Conservation (phyloP, 805 yeast species). For the Suhomyces faveliae region DNA sequence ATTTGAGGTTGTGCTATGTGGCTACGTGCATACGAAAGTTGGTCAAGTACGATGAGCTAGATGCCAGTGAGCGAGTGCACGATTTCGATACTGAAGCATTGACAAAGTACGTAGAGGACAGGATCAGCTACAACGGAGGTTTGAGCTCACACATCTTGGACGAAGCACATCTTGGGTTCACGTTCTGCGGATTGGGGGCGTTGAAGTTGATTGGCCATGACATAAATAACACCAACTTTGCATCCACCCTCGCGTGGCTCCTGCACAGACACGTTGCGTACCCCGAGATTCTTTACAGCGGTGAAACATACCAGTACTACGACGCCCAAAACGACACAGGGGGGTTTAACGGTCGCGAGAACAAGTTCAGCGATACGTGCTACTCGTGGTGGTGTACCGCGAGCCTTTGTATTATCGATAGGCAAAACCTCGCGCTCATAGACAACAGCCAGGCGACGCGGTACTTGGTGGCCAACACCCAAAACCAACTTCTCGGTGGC, state of each 20-base stretch:
- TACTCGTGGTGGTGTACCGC: constrained; percentile 83
- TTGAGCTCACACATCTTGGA: constrained; percentile 48
- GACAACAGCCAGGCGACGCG: constrained; percentile 33
- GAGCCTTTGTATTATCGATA: constrained; percentile 47
- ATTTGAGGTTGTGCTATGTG: constrained; percentile 70
- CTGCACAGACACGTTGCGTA: constrained; percentile 59
- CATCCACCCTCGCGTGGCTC: constrained; percentile 54
- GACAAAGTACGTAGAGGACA: constrained; percentile 28
- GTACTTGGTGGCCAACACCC: constrained; percentile 56
- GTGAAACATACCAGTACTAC: constrained; percentile 34
- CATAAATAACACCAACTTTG: background rate
- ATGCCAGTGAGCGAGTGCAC: constrained; percentile 11
- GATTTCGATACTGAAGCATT: constrained; percentile 47
- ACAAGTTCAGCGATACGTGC: constrained; percentile 83
- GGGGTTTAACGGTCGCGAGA: constrained; percentile 84
- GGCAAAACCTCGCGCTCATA: constrained; percentile 25
- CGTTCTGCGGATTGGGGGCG: constrained; percentile 77
- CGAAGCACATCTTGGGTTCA: constrained; percentile 85
- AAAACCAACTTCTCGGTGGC: constrained; percentile 69
- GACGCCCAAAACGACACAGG: constrained; percentile 57
- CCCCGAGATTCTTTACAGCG: constrained; percentile 21
- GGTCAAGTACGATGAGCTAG: constrained; percentile 35
- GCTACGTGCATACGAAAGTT: constrained; percentile 64
- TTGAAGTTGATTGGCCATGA: constrained; percentile 41
- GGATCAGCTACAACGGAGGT: constrained; percentile 63